Evolutionary conservation across 345 rosid genomes (phyloP), one percentile per base, ranked within the genome.

Genomic region (Moricandia arvensis): DNA sequence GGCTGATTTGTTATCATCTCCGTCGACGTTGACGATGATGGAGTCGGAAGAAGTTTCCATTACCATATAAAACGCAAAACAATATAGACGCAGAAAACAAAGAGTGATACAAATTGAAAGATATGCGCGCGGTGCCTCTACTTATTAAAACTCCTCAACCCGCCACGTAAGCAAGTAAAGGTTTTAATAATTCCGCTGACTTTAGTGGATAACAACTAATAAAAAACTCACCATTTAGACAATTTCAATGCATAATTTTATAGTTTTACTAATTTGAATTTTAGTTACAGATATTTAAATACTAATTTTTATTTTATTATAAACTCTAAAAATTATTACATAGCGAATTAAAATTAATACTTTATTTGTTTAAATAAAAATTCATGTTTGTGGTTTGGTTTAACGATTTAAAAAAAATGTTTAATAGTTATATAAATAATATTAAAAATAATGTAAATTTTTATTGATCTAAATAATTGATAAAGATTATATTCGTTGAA

Each of bases 11-110:
- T 72, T 78, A 30, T 78, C 81, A 60, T 78, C 81, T 59, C 81
- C 81, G 69, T 12, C 16, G 26, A 78, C 37, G 63, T 78, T 49
- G 31, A 78, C 81, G 63, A 78, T 78, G 47, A 78, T 51, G 2
- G 73, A 78, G 4, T 78, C 81, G n/a, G 77, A 70, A 3, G 80
- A 68, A 0, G 72, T 73, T 34, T 66, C 73, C 81, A 78, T 78
- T 26, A 13, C 59, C 38, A 8, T 1, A 69, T 9, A 1, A 60
- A 37, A 57, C 62, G 45, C 35, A 51, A 43, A 68, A 1, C 1
- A 21, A 37, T 10, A 12, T 51, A 63, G 63, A 55, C 51, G n/a
- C 41, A 63, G n/a, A 47, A 1, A 4, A 61, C 7, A 35, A 77
- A 71, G 27, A 47, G 49, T 66, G 27, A 6, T 17, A 63, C 9